phyloP scores from a whole-genome alignment of 306 rosid species.

The Pyrus communis region DNA sequence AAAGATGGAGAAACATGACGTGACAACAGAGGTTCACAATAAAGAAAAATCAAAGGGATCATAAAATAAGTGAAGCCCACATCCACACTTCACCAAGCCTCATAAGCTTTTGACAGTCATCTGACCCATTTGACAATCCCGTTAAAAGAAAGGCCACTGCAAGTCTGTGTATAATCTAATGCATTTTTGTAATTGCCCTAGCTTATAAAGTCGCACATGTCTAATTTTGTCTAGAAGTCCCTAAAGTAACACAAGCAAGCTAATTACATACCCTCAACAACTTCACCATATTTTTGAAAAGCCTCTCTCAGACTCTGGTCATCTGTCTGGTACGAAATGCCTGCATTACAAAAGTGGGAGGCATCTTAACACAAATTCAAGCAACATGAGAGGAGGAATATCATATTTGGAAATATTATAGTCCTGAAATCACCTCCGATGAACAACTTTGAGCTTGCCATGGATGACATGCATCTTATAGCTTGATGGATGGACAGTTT shows the following conservation, averaged over 20 bases:
- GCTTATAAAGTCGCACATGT: not conserved
- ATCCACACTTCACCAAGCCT: not conserved
- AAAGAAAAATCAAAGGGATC: not conserved
- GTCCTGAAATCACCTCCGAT: constrained; percentile 58
- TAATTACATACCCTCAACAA: constrained; percentile 58
- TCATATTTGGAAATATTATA: not conserved
- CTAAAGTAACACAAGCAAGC: not conserved
- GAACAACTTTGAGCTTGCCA: constrained; percentile 55
- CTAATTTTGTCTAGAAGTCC: not conserved
- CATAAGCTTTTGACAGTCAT: not conserved
- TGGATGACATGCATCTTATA: constrained; percentile 56
- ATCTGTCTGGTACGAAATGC: constrained; percentile 61
- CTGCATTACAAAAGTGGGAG: constrained; percentile 26
- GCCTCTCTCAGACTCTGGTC: constrained; percentile 63
- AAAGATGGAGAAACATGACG: not conserved
- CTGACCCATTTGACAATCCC: not conserved
- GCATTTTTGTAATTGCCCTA: not conserved
- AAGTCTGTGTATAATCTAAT: not conserved
- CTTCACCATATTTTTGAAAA: constrained; percentile 65
- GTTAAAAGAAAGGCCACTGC: not conserved
- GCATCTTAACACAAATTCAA: not conserved
- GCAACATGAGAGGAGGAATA: not conserved
- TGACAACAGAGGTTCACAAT: not conserved
- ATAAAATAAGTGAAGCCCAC: not conserved
- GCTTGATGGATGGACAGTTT: constrained; percentile 50